Base-by-base conservation (phyloP, 768 basidiomycete species). In the Pulveroboletus sp. region DNA sequence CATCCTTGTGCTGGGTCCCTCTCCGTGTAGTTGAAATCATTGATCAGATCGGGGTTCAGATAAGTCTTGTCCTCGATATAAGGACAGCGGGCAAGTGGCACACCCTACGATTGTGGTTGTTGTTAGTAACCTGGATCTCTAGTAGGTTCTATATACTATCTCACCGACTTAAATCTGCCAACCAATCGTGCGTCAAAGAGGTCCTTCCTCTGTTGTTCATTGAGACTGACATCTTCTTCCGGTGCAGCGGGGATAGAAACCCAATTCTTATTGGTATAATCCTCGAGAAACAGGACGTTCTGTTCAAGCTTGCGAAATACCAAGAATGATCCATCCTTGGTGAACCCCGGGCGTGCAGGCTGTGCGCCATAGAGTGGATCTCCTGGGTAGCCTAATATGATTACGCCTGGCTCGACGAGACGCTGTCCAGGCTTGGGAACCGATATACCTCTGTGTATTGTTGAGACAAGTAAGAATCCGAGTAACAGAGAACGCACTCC, bases 231-330 rank as follows among this genome's bases (percentile, higher is more conserved):
- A 32, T 36, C 52, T 23, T 50, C 21, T 24, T 40, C 49, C 31
- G 47, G 25, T 16, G 43, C 31, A 17, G 32, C 52, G 16, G 55
- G 79, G 69, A 23, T 24, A 10, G 40, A 36, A 57, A 16, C 59
- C 57, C 41, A 78, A 60, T 67, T 75, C 79, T 7, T 72, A 56
- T 60, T 77, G 59, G 61, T 78, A 80, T 49, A 49, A 3, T 49
- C 14, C 49, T 80, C 77, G 4, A 75, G 77, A 6, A 79, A 75
- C n/a, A 66, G 62, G 27, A 38, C 19, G 11, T 43, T 31, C 58
- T 80, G 79, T 64, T 74, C 67, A 14, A 81, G 69, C 43, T 76
- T 72, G 32, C 24, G 71, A 69, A 78, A 79, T 6, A 67, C 74
- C 25, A 80, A 68, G 66, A 79, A 79, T 34, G 77, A 76, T 16